Conservation (phyloP, 2,329 filamentous ascomycete species). For the Scortechinia acanthostroma region DNA sequence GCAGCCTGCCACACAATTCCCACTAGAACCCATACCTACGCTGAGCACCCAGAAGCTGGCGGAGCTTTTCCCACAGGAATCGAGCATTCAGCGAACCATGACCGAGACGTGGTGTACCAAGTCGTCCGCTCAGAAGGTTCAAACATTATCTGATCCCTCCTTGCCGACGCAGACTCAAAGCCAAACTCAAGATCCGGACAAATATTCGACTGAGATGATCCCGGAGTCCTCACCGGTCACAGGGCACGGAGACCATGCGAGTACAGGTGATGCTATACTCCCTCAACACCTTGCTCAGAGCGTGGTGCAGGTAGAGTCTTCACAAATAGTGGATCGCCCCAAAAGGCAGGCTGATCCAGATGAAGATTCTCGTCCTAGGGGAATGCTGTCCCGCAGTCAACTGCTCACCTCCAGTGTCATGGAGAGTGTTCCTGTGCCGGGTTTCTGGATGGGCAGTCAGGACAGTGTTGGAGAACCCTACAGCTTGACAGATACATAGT, state of each 20-base stretch:
- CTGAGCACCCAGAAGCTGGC: slow-evolving; percentile 16
- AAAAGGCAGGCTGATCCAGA: slow-evolving; percentile 8
- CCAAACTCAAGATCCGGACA: slow-evolving; percentile 10
- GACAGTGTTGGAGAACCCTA: slow-evolving; percentile 25
- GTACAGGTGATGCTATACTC: slow-evolving; percentile 6
- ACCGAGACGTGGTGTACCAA: slow-evolving; percentile 7
- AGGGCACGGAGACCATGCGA: slow-evolving; percentile 8
- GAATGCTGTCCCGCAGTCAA: slow-evolving; percentile 20
- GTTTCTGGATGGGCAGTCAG: slow-evolving; percentile 24
- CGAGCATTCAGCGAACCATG: slow-evolving; percentile 8
- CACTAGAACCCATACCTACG: slow-evolving; percentile 20
- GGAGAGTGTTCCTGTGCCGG: slow-evolving; percentile 29
- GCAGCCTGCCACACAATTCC: slow-evolving; percentile 23
- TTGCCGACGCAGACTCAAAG: slow-evolving; percentile 6
- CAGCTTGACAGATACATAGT: slow-evolving; percentile 13
- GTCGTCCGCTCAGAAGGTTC: too few relatives aligned
- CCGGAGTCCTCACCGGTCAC: slow-evolving; percentile 25
- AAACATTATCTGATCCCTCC: slow-evolving; percentile 4
- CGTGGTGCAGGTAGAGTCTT: slow-evolving; percentile 28
- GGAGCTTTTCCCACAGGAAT: slow-evolving; percentile 23
- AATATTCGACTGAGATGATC: slow-evolving; percentile 21
- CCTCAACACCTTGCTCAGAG: slow-evolving; percentile 11
- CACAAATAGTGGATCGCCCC: slow-evolving; percentile 19
- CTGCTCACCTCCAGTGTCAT: slow-evolving; percentile 29
- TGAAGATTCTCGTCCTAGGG: slow-evolving; percentile 5